Conservation (phyloP, 2,329 filamentous ascomycete genomes). For the Graphium sp. region DNA sequence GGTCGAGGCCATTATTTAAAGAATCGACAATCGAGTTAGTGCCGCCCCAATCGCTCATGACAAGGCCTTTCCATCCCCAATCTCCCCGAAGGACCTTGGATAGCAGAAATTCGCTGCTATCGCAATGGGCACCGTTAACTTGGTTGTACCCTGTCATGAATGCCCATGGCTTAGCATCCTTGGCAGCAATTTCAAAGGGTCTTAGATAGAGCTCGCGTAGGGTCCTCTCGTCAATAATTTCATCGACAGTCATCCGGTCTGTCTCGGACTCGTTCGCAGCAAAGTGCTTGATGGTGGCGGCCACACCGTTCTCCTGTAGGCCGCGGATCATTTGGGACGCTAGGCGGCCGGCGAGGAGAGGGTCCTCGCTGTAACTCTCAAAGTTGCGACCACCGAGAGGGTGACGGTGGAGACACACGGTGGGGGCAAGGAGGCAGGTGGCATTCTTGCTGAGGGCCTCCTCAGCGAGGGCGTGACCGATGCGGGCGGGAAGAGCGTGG, state of each 20-base stretch:
- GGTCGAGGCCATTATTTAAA: conserved; percentile 14
- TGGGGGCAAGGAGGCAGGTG: conserved; percentile 37
- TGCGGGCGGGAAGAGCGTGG: conserved; percentile 32
- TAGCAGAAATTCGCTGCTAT: conserved; percentile 11
- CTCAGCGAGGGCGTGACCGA: conserved; percentile 42
- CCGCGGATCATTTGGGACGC: conserved; percentile 16
- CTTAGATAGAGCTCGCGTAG: conserved; percentile 14
- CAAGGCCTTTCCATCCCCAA: conserved; percentile 21
- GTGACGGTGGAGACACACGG: conserved; percentile 22
- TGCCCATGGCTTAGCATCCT: conserved; percentile 20
- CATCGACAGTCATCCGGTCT: conserved; percentile 11
- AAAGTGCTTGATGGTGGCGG: conserved; percentile 25
- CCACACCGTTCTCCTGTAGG: conserved; percentile 20
- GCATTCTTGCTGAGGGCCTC: conserved; percentile 43
- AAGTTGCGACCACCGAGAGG: conserved; percentile 23
- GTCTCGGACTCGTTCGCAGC: conserved; percentile 21
- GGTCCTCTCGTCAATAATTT: conserved; percentile 10
- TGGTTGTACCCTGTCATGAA: conserved; percentile 16
- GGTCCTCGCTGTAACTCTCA: conserved; percentile 22
- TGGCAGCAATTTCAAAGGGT: conserved; percentile 21
- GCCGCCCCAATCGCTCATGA: conserved; percentile 21
- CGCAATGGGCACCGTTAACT: conserved; percentile 22
- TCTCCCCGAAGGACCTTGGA: conserved; percentile 21
- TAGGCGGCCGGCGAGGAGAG: conserved; percentile 19
- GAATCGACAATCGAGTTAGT: conserved; percentile 15